These are phyloP conservation scores for Pseudogymnoascus sp. DNA, from an alignment of 2,329 filamentous ascomycete genomes.

Conservation along the genomic window DNA sequence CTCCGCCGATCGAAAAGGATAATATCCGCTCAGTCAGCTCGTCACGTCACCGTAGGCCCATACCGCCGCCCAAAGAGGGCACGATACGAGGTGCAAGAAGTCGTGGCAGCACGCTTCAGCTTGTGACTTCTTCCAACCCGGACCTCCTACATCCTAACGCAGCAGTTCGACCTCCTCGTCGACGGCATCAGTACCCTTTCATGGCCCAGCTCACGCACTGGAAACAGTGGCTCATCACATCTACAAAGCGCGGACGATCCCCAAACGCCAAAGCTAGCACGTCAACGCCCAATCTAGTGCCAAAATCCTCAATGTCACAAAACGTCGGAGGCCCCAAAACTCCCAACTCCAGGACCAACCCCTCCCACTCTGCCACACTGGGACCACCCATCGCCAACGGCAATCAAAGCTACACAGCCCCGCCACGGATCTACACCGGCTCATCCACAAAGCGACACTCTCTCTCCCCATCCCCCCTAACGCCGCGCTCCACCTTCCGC, in stretches of 20 bases:
- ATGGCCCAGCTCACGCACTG: constrained; percentile 60
- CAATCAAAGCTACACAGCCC: constrained; percentile 25
- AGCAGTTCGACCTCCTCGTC: constrained; percentile 33
- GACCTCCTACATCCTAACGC: constrained; percentile 52
- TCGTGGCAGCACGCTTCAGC: constrained; percentile 76
- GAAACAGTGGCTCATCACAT: constrained; percentile 67
- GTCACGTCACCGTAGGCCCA: constrained; percentile 64
- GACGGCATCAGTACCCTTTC: constrained; percentile 54
- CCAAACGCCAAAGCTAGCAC: constrained; percentile 35
- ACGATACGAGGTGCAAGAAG: constrained; percentile 60
- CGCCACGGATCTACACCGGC: constrained; percentile 33
- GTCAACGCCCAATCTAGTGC: constrained; percentile 52
- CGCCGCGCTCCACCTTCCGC: constrained; percentile 78
- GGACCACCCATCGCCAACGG: constrained; percentile 28
- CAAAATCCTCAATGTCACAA: constrained; percentile 37
- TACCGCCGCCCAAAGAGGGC: constrained; percentile 81
- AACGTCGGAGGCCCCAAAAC: constrained; percentile 42
- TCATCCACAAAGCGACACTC: constrained; percentile 63
- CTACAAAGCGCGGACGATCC: constrained; percentile 54
- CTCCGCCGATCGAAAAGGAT: constrained; percentile 72
- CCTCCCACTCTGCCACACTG: constrained; percentile 37
- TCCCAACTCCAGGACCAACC: constrained; percentile 52
- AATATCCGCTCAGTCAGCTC: constrained; percentile 69
- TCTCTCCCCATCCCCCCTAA: constrained; percentile 77
- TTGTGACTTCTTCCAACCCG: constrained; percentile 61